phyloP scores from a whole-genome alignment of 202 grass and related monocot species.

The Panicum virgatum region DNA sequence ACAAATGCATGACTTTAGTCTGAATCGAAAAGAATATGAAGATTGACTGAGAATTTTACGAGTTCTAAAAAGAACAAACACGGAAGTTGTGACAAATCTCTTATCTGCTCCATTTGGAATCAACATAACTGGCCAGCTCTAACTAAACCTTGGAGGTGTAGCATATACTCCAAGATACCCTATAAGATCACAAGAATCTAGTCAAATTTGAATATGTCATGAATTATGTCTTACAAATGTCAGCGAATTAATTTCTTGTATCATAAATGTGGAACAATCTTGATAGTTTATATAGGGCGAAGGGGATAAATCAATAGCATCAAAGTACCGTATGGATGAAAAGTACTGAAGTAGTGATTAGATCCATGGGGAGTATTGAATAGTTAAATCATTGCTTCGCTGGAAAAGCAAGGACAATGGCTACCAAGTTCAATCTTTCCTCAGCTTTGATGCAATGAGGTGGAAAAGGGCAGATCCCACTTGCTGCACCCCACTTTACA shows the following conservation, averaged over 20 bases:
- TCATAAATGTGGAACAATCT: not conserved
- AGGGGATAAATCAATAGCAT: constrained; percentile 2
- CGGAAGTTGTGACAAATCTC: not conserved
- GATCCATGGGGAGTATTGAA: constrained; percentile 10
- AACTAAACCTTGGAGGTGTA: not conserved
- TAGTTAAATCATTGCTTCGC: constrained; percentile 37
- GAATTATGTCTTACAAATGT: not conserved
- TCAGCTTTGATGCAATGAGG: constrained; percentile 34
- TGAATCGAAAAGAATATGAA: not conserved
- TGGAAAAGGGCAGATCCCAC: constrained; percentile 41
- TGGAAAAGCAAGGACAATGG: constrained; percentile 48
- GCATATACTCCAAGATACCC: not conserved
- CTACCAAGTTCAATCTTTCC: constrained; percentile 37
- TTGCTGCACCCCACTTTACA: constrained; percentile 28
- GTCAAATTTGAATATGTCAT: not conserved
- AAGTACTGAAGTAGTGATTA: constrained; percentile 16
- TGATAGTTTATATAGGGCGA: not conserved
- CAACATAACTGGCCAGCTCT: not conserved
- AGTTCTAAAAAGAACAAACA: constrained; percentile 2
- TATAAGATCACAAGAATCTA: not conserved
- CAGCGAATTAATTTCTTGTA: not conserved
- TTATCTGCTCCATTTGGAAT: not conserved
- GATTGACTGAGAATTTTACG: not conserved
- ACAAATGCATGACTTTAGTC: constrained; percentile 6
- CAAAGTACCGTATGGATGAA: constrained; percentile 26